phyloP scores from a whole-genome alignment of 23 red algal species.

The Pyropia yezoensis region DNA sequence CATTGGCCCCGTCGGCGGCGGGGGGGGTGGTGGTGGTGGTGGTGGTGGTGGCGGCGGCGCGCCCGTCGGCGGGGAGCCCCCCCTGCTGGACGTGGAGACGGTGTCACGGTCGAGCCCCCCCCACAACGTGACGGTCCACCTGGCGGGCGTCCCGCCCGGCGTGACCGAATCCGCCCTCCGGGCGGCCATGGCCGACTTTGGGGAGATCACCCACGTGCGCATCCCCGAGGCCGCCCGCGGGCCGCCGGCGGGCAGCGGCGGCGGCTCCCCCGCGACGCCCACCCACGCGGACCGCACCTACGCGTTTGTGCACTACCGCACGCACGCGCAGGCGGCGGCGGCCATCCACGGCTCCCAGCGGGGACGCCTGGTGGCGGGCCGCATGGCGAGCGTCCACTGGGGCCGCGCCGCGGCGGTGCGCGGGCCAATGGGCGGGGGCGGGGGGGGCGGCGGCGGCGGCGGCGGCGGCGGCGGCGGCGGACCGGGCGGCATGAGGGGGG shows the following conservation, averaged over 20 bases:
- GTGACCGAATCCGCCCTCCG: constrained; percentile 31
- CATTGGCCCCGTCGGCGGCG: neutral
- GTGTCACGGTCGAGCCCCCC: constrained; percentile 40
- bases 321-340: constrained; percentile 62
- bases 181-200: constrained; percentile 29
- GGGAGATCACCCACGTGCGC: constrained; percentile 52
- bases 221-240: constrained; percentile 67
- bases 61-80: constrained; percentile 9
- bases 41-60: neutral
- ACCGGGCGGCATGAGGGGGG: too few species aligned
- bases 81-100: constrained; percentile 28
- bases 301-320: constrained; percentile 71
- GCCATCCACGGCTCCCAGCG: constrained; percentile 67
- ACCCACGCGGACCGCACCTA: constrained; percentile 33
- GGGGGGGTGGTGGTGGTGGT: neutral
- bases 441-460: too few species aligned
- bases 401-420: constrained; percentile 22
- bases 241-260: constrained; percentile 10
- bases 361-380: constrained; percentile 24
- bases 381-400: constrained; percentile 44
- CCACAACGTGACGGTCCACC: constrained; percentile 65
- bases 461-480: too few species aligned
- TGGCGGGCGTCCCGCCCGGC: constrained; percentile 42
- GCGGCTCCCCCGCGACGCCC: too few species aligned
- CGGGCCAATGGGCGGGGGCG: too few species aligned